Conservation (phyloP, 495 filamentous ascomycete species). For the Penicillium dipodomyicola region DNA sequence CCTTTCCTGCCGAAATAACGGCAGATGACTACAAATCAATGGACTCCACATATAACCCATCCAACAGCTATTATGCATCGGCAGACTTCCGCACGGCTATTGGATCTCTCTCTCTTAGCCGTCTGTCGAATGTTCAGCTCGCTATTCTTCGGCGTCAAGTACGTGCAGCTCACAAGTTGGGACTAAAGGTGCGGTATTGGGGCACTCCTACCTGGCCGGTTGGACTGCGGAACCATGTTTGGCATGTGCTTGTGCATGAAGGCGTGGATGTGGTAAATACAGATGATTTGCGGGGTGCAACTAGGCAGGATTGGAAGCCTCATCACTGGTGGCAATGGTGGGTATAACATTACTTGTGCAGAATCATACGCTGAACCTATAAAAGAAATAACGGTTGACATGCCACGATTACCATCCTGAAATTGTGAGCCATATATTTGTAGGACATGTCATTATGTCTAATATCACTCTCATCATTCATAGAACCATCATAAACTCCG, state of each 20-base stretch:
- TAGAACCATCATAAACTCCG: slow-evolving; percentile 60
- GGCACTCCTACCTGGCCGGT: slow-evolving; percentile 65
- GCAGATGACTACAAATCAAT: not conserved
- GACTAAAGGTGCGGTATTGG: slow-evolving; percentile 69
- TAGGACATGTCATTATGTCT: not conserved
- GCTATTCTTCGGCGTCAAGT: slow-evolving; percentile 55
- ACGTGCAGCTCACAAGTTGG: slow-evolving; percentile 55
- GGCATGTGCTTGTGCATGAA: slow-evolving; percentile 61
- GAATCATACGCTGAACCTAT: not conserved
- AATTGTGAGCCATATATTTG: not conserved
- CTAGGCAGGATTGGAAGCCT: slow-evolving; percentile 23
- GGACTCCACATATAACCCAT: slow-evolving; percentile 18
- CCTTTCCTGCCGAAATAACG: slow-evolving; percentile 1
- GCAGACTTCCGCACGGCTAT: slow-evolving; percentile 43
- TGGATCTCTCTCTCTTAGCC: slow-evolving; percentile 32
- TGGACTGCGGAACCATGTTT: slow-evolving; percentile 60
- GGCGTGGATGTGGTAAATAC: slow-evolving; percentile 51
- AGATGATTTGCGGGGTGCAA: slow-evolving; percentile 27
- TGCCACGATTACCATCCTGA: not conserved
- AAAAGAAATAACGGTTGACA: not conserved
- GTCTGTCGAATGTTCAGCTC: slow-evolving; percentile 48
- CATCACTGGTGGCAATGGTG: slow-evolving; percentile 17
- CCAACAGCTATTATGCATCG: slow-evolving; percentile 44
- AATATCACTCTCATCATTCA: not conserved
- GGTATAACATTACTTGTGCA: not conserved